A percentile compares a stretch with the other conserved stretches of the same genome.
Evolutionary conservation across 2,329 filamentous ascomycete species (phyloP).

Genomic region (Ophiostoma ips): DNA sequence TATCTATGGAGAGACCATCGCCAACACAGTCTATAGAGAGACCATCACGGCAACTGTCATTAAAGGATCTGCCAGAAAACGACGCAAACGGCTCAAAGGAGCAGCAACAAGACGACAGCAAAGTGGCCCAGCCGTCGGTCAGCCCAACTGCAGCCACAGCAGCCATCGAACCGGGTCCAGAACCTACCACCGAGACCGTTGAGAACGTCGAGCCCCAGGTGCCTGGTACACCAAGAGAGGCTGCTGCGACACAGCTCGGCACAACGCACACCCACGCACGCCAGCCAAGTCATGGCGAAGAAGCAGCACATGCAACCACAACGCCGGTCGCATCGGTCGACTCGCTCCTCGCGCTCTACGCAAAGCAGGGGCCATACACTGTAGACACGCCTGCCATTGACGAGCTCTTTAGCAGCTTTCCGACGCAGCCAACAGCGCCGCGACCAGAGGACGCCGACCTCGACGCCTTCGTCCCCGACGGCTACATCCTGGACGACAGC

Average conservation of each 20-base stretch:
- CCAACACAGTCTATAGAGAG: background rate
- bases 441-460: background rate
- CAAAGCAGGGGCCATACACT: slow-evolving; percentile 7
- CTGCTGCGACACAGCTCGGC: too few species aligned
- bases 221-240: too few species aligned
- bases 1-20: background rate
- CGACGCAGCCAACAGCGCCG: background rate
- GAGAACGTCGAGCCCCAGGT: too few species aligned
- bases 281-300: background rate
- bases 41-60: background rate
- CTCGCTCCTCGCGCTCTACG: slow-evolving; percentile 15
- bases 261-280: background rate
- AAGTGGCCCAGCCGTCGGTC: background rate
- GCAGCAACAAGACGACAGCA: background rate
- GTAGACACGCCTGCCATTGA: slow-evolving; percentile 4
- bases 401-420: slow-evolving; percentile 4
- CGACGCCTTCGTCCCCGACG: slow-evolving; percentile 27
- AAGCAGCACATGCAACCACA: background rate
- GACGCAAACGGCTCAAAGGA: background rate
- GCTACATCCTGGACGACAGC: slow-evolving; percentile 32
- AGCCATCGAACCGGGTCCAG: too few species aligned
- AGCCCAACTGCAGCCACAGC: too few species aligned
- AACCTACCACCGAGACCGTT: too few species aligned
- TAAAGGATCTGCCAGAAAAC: background rate
- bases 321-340: background rate